phyloP scores from a whole-genome alignment of 805 yeast species.

The Metschnikowia dekortorum region DNA sequence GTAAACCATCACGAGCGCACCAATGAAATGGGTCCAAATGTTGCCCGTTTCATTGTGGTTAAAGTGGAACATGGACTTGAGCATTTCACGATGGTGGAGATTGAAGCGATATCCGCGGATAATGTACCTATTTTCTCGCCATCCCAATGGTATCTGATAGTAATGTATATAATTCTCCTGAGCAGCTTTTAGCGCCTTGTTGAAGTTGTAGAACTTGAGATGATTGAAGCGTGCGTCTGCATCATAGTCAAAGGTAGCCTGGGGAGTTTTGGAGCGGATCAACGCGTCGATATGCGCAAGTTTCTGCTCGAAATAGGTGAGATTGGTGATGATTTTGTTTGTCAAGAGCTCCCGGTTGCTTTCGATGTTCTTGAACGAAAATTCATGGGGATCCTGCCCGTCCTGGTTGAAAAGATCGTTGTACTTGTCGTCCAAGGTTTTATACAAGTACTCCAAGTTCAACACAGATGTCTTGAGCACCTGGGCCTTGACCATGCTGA shows the following conservation, averaged over 20 bases:
- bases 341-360: conserved; percentile 26
- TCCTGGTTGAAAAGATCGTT: conserved; percentile 29
- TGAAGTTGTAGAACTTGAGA: conserved; percentile 35
- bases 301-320: conserved; percentile 40
- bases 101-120: conserved; percentile 83
- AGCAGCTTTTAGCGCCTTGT: conserved; percentile 31
- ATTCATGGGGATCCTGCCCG: conserved; percentile 5
- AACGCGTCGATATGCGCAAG: conserved; percentile 34
- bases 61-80: conserved; percentile 52
- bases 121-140: conserved; percentile 90
- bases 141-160: conserved; percentile 84
- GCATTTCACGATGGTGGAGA: conserved; percentile 53
- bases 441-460: conserved; percentile 37
- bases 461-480: conserved; percentile 34
- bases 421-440: conserved; percentile 39
- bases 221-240: conserved; percentile 30
- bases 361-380: background rate
- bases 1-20: conserved; percentile 55
- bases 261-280: conserved; percentile 31
- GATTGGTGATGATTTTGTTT: conserved; percentile 37
- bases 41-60: conserved; percentile 87
- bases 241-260: conserved; percentile 23
- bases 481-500: conserved; percentile 31
- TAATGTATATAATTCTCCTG: conserved; percentile 49
- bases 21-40: conserved; percentile 88